phyloP scores from a whole-genome alignment of 768 basidiomycete species.

The Neoboletus magnificus region DNA sequence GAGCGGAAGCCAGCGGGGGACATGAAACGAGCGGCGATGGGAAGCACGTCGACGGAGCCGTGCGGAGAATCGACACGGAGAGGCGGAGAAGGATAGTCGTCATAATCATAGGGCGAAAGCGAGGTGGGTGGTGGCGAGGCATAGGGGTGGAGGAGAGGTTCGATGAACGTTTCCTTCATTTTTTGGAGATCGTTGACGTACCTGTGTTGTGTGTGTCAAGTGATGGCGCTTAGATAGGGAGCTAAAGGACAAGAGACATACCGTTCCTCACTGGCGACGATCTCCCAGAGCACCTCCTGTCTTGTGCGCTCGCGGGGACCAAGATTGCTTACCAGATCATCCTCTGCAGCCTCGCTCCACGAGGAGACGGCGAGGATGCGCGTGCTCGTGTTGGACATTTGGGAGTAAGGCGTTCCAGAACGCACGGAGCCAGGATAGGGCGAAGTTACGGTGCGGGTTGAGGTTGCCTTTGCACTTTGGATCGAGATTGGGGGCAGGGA shows the following conservation, averaged over 20 bases:
- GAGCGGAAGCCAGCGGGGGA: constrained; percentile 52
- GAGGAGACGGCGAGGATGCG: constrained; percentile 74
- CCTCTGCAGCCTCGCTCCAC: constrained; percentile 94
- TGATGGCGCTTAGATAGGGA: constrained; percentile 11
- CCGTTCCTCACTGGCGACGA: constrained; percentile 95
- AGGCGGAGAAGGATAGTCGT: constrained; percentile 46
- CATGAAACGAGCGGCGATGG: constrained; percentile 92
- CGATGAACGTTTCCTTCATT: constrained; percentile 93
- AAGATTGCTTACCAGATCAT: constrained; percentile 88
- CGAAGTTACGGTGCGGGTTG: constrained; percentile 60
- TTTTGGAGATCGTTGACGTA: constrained; percentile 88
- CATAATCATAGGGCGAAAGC: constrained; percentile 60
- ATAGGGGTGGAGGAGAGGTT: constrained; percentile 84
- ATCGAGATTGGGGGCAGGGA: constrained; percentile 56
- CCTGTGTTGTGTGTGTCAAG: constrained; percentile 43
- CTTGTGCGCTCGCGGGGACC: constrained; percentile 93
- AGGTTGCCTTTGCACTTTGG: constrained; percentile 53
- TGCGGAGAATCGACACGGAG: constrained; percentile 57
- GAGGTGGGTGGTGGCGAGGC: constrained; percentile 40
- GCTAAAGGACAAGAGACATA: constrained; percentile 32
- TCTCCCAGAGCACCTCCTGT: constrained; percentile 96
- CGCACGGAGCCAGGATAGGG: constrained; percentile 71
- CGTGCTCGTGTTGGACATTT: constrained; percentile 67
- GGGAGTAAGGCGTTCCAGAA: constrained; percentile 78
- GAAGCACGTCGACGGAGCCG: constrained; percentile 71